phyloP scores from a whole-genome alignment of 345 rosid genomes.

The Eucalyptus microcorys region DNA sequence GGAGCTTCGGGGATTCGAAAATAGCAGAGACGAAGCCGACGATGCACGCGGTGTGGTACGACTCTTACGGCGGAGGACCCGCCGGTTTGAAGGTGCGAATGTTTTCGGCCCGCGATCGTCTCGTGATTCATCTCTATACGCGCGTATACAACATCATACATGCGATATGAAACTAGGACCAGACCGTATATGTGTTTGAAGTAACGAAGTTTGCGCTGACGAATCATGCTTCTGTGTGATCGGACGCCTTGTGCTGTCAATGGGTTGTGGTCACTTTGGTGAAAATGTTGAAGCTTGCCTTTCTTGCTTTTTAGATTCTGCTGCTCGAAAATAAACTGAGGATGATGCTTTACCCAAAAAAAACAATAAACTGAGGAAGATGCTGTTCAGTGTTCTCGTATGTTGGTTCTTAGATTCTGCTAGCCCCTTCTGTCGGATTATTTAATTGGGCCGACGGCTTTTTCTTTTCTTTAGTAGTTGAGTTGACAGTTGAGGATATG shows the following conservation, averaged over 20 bases:
- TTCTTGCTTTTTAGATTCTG: not conserved
- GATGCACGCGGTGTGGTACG: constrained; percentile 28
- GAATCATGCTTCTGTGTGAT: not conserved
- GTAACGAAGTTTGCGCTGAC: not conserved
- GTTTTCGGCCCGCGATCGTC: not conserved
- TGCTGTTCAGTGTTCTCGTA: not conserved
- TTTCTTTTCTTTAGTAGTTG: not conserved
- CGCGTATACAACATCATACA: not conserved
- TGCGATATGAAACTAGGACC: not conserved
- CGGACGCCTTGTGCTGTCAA: not conserved
- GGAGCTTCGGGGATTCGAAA: not conserved
- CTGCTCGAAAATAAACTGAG: not conserved
- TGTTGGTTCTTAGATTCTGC: not conserved
- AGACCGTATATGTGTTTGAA: not conserved
- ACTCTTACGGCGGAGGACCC: constrained; percentile 39
- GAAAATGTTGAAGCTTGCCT: not conserved
- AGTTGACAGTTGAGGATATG: not conserved
- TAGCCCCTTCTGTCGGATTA: not conserved
- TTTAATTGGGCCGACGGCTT: not conserved
- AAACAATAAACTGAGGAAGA: not conserved
- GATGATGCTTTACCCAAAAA: no score
- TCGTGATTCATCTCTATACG: not conserved
- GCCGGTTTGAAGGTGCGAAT: constrained; percentile 27
- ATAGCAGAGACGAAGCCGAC: constrained; percentile 16
- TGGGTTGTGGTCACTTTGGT: not conserved